phyloP scores from a whole-genome alignment of 768 basidiomycete species.

The Hypholoma sublateritium region DNA sequence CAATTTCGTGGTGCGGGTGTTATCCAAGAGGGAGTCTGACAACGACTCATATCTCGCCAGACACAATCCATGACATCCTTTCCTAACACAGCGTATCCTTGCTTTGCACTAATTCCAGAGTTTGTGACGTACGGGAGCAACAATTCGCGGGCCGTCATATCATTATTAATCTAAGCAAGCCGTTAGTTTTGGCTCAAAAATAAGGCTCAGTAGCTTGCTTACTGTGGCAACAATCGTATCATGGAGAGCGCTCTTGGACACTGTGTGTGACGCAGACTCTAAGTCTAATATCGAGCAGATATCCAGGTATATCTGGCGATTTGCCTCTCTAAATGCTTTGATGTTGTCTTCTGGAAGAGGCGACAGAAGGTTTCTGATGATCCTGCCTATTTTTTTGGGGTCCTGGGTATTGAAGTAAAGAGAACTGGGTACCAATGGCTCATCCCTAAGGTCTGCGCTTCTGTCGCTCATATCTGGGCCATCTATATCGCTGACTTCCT shows the following conservation, averaged over 20 bases:
- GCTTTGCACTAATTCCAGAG: neutral
- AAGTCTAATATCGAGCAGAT: too few relatives aligned
- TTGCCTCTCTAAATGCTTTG: too few relatives aligned
- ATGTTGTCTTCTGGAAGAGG: too few relatives aligned
- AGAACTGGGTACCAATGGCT: neutral
- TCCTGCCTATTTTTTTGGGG: too few relatives aligned
- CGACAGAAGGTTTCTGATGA: too few relatives aligned
- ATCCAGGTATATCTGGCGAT: too few relatives aligned
- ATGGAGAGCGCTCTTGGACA: too few relatives aligned
- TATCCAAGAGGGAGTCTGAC: slow-evolving; percentile 32
- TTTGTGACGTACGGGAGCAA: neutral
- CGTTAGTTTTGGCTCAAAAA: too few relatives aligned
- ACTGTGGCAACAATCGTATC: too few relatives aligned
- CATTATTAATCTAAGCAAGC: too few relatives aligned
- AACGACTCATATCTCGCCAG: slow-evolving; percentile 26
- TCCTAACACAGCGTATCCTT: slow-evolving; percentile 22
- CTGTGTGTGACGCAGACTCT: too few relatives aligned
- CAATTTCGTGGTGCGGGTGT: slow-evolving; percentile 27
- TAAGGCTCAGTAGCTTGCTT: too few relatives aligned
- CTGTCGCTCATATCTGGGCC: neutral
- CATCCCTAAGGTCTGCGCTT: neutral
- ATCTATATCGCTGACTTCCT: neutral
- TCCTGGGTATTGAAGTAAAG: neutral
- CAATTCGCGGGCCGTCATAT: neutral
- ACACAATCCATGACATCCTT: slow-evolving; percentile 26